Conservation (phyloP, 116 monocot genomes). For the Phalaenopsis hybrid region DNA sequence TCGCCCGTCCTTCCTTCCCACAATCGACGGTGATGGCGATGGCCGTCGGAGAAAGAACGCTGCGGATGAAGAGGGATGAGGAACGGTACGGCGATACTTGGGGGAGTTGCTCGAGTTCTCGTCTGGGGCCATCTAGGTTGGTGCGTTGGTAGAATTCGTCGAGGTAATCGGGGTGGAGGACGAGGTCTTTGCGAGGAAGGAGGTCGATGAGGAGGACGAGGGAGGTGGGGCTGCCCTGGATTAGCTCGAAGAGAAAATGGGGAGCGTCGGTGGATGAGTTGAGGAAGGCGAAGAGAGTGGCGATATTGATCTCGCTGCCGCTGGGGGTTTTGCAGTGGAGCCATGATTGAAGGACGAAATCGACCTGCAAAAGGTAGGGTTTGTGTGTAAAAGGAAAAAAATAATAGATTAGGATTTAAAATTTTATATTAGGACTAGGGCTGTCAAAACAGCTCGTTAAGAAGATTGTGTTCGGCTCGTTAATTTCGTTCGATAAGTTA, state of each 20-base stretch:
- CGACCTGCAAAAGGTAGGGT: conserved; percentile 34
- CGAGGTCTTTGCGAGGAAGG: conserved; percentile 67
- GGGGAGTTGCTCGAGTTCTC: conserved; percentile 28
- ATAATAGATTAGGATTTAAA: too few relatives aligned
- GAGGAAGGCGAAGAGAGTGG: conserved; percentile 59
- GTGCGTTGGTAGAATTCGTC: conserved; percentile 43
- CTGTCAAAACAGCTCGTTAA: too few relatives aligned
- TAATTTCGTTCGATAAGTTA: too few relatives aligned
- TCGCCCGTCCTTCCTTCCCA: conserved; percentile 22
- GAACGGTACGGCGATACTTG: conserved; percentile 48
- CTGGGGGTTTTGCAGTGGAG: conserved; percentile 66
- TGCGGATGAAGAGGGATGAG: conserved; percentile 59
- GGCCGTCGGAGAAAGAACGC: conserved; percentile 60
- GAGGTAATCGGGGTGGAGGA: conserved; percentile 66
- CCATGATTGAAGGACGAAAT: conserved; percentile 71
- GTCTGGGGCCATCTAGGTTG: conserved; percentile 40
- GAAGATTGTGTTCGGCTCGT: too few relatives aligned
- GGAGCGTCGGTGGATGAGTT: conserved; percentile 63
- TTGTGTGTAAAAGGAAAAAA: background rate
- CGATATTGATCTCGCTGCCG: conserved; percentile 61
- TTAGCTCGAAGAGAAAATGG: conserved; percentile 78
- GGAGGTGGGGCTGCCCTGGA: conserved; percentile 58
- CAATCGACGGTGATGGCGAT: conserved; percentile 38
- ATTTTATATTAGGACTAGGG: too few relatives aligned
- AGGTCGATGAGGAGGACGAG: conserved; percentile 64